Percentiles rank a stretch among this genome's conserved stretches.
Evolutionary conservation across 768 basidiomycete genomes (phyloP).

Genomic region (Podaxis sp.): DNA sequence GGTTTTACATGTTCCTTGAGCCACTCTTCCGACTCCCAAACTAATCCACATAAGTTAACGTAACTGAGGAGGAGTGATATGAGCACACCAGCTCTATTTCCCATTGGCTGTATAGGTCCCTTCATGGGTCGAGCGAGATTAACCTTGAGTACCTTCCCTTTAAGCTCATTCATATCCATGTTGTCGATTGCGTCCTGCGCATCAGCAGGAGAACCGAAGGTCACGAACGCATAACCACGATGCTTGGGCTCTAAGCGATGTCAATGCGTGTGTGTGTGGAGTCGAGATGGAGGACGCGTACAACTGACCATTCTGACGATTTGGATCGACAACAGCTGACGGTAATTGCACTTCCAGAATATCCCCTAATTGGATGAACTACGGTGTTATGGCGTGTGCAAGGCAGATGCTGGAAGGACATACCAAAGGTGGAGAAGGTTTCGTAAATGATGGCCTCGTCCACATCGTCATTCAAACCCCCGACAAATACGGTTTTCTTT

Average conservation of each 20-base stretch:
- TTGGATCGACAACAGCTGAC: constrained; percentile 66
- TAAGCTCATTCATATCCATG: constrained; percentile 92
- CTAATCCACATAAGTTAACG: constrained; percentile 33
- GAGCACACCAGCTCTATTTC: constrained; percentile 72
- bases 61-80: background rate
- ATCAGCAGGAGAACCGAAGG: constrained; percentile 73
- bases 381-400: constrained; percentile 1
- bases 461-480: constrained; percentile 79
- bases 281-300: background rate
- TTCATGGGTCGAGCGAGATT: constrained; percentile 85
- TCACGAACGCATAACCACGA: constrained; percentile 92
- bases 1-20: constrained; percentile 77
- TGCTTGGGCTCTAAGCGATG: constrained; percentile 62
- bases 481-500: constrained; percentile 86
- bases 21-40: constrained; percentile 98
- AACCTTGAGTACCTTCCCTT: constrained; percentile 72
- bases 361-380: constrained; percentile 55
- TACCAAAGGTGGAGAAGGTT: constrained; percentile 85
- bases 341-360: constrained; percentile 91
- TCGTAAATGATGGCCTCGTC: constrained; percentile 76
- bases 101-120: constrained; percentile 55
- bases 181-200: constrained; percentile 98
- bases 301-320: constrained; percentile 37
- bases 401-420: constrained; percentile 18
- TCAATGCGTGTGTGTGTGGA: background rate